Evolutionary conservation across 2,329 filamentous ascomycete species (phyloP).

Genomic region (Cucurbitaria berberidis): DNA sequence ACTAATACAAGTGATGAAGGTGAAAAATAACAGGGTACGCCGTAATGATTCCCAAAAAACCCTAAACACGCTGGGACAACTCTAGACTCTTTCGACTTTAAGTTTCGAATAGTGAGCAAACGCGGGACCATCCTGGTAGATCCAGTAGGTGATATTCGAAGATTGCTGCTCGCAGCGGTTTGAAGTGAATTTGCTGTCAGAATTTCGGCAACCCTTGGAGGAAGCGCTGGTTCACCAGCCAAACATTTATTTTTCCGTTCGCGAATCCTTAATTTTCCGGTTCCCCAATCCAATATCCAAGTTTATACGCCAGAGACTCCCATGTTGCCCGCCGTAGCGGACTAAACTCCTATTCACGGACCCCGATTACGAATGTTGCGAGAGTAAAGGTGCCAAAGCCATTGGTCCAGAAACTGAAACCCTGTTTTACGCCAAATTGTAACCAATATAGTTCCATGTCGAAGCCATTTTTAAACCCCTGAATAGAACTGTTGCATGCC

Average conservation of each 20-base stretch:
- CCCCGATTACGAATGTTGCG: neutral
- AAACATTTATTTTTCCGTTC: neutral
- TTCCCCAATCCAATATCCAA: neutral
- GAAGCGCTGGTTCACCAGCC: neutral
- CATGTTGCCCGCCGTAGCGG: neutral
- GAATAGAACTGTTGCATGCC: constrained; percentile 41
- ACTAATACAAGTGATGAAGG: constrained; percentile 22
- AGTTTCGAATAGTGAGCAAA: neutral
- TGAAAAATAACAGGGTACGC: constrained; percentile 3
- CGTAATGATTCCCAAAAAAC: constrained; percentile 1
- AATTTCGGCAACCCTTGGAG: neutral
- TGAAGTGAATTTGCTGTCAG: neutral
- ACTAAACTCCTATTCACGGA: neutral
- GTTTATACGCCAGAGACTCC: neutral
- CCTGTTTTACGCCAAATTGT: constrained; percentile 1
- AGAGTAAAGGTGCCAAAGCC: constrained; percentile 7
- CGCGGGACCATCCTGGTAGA: neutral
- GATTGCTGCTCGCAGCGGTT: neutral
- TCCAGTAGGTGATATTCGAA: neutral
- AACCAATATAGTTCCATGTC: neutral
- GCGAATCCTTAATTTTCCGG: neutral
- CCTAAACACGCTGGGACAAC: neutral
- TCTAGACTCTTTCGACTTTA: neutral
- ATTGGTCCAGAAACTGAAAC: neutral
- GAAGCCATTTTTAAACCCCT: constrained; percentile 23